These are phyloP conservation scores for Rhizopogon rudus DNA, from an alignment of 768 basidiomycete genomes.

Conservation along the genomic window DNA sequence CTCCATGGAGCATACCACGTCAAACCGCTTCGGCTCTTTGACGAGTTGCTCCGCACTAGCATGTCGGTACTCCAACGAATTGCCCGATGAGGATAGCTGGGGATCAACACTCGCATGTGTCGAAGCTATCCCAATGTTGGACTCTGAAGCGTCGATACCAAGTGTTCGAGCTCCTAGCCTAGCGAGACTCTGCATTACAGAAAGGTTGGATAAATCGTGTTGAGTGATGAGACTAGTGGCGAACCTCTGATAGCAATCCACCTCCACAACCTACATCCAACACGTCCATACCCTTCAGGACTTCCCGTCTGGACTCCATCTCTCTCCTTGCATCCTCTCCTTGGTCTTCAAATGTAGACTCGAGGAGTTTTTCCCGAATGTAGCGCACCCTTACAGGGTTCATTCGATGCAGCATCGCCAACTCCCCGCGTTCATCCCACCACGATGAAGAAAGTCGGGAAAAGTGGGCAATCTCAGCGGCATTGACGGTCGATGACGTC, in stretches of 20 bases:
- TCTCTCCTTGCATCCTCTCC: constrained; percentile 27
- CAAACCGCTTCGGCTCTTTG: constrained; percentile 61
- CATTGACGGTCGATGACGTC: constrained; percentile 45
- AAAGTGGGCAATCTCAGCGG: constrained; percentile 83
- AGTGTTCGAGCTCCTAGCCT: constrained; percentile 83
- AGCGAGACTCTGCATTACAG: constrained; percentile 62
- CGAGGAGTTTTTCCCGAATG: constrained; percentile 69
- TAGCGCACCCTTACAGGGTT: constrained; percentile 87
- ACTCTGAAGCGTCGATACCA: constrained; percentile 88
- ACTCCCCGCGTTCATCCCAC: constrained; percentile 96
- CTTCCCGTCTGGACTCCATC: constrained; percentile 24
- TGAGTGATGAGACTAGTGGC: constrained; percentile 10
- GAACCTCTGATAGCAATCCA: constrained; percentile 86
- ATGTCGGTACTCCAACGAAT: constrained; percentile 60
- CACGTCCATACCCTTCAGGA: constrained; percentile 62
- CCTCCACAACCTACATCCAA: constrained; percentile 96
- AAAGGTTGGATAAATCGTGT: constrained; percentile 3
- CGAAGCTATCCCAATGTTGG: constrained; percentile 83
- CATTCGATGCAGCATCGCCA: constrained; percentile 86
- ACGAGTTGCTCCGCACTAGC: constrained; percentile 73
- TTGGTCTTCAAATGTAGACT: constrained; percentile 53
- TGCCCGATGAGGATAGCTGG: constrained; percentile 34
- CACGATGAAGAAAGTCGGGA: constrained; percentile 84
- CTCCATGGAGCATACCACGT: constrained; percentile 96
- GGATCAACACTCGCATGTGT: constrained; percentile 81